phyloP scores from a whole-genome alignment of 306 rosid species.

The Dalbergia cochinchinensis region DNA sequence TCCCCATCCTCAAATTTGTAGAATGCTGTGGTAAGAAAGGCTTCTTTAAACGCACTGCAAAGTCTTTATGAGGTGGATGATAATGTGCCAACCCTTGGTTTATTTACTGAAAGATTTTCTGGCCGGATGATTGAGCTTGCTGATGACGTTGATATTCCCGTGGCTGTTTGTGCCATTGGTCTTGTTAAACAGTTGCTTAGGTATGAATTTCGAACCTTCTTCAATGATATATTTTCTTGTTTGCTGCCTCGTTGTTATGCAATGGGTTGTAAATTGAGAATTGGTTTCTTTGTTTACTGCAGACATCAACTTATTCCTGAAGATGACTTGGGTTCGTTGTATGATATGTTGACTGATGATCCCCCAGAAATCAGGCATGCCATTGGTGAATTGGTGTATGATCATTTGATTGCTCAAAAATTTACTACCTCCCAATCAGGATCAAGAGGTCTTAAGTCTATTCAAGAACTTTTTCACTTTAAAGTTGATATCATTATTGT shows the following conservation, averaged over 20 bases:
- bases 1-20: constrained; percentile 47
- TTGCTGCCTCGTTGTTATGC: constrained; percentile 36
- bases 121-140: constrained; percentile 97
- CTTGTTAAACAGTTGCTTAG: constrained; percentile 95
- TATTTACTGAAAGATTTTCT: constrained; percentile 95
- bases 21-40: constrained; percentile 94
- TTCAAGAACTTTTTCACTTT: constrained; percentile 24
- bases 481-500: constrained; percentile 43
- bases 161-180: constrained; percentile 92
- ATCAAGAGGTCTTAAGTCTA: constrained; percentile 59
- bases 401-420: constrained; percentile 94
- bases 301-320: constrained; percentile 96
- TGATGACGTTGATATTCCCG: constrained; percentile 90
- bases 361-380: constrained; percentile 98
- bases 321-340: constrained; percentile 94
- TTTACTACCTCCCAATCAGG: constrained; percentile 78
- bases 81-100: constrained; percentile 88
- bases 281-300: constrained; percentile 51
- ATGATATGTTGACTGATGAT: constrained; percentile 91
- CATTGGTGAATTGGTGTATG: constrained; percentile 93
- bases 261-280: constrained; percentile 41
- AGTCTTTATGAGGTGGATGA: constrained; percentile 91
- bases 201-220: constrained; percentile 50
- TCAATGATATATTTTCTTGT: constrained; percentile 26
- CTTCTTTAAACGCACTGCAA: constrained; percentile 87